A percentile compares a stretch with the other conserved stretches of the same genome.
phyloP scores from a whole-genome alignment of 2,329 filamentous ascomycete species.

The Aspergillus novoparasiticus region DNA sequence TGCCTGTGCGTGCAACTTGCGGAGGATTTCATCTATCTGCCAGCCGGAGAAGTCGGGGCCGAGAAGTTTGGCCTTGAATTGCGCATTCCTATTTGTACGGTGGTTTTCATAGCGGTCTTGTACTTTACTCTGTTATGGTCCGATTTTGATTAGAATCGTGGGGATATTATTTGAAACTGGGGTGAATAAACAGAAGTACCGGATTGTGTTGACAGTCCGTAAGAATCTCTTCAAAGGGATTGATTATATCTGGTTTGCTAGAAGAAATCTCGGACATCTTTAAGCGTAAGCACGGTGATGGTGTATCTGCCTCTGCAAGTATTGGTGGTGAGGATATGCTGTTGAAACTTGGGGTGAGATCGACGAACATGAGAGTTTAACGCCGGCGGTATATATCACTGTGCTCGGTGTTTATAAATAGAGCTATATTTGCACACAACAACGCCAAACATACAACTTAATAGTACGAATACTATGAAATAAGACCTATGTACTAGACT shows the following conservation, averaged over 20 bases:
- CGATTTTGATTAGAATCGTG: neutral
- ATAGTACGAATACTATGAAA: neutral
- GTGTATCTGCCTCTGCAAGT: neutral
- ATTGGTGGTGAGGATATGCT: neutral
- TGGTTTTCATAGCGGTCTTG: conserved; percentile 74
- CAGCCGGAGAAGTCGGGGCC: conserved; percentile 68
- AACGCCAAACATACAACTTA: neutral
- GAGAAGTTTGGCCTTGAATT: conserved; percentile 75
- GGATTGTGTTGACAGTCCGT: conserved; percentile 65
- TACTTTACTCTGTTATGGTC: conserved; percentile 47
- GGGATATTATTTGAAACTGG: neutral
- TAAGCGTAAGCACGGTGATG: neutral
- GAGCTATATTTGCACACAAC: neutral
- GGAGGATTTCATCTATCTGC: conserved; percentile 73
- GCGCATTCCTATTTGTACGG: conserved; percentile 71
- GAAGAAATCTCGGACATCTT: conserved; percentile 11
- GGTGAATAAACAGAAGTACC: conserved; percentile 51
- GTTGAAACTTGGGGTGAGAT: neutral
- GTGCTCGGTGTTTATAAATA: neutral
- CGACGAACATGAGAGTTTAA: neutral
- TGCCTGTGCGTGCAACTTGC: conserved; percentile 60
- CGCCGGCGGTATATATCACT: neutral
- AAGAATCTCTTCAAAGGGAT: conserved; percentile 77
- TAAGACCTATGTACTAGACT: neutral
- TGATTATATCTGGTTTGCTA: conserved; percentile 38